Evolutionary conservation across 1,284 basidiomycete species (phyloP).

Genomic region (Jaminaea rosea): DNA sequence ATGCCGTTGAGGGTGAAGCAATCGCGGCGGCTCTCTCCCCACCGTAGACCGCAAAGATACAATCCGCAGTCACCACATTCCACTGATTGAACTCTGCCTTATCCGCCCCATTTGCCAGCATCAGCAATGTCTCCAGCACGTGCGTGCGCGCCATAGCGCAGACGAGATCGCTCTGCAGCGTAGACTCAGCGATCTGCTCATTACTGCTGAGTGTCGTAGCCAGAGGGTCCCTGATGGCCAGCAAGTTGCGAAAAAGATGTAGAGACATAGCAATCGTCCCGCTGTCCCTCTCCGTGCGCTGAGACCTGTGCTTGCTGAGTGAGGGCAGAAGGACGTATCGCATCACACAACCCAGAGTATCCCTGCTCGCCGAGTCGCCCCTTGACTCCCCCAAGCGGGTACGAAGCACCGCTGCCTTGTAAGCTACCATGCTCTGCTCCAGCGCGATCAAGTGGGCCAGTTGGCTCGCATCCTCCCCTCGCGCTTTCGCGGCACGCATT

Average conservation of each 20-base stretch:
- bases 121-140: slow-evolving; percentile 39
- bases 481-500: slow-evolving; percentile 28
- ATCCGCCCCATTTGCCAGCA: slow-evolving; percentile 41
- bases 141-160: slow-evolving; percentile 28
- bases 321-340: slow-evolving; percentile 37
- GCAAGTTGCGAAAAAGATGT: slow-evolving; percentile 44
- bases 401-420: slow-evolving; percentile 42
- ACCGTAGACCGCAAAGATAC: slow-evolving; percentile 40
- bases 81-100: slow-evolving; percentile 32
- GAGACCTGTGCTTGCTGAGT: slow-evolving; percentile 29
- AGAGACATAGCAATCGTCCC: slow-evolving; percentile 43
- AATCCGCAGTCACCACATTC: slow-evolving; percentile 38
- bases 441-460: slow-evolving; percentile 14
- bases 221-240: slow-evolving; percentile 40
- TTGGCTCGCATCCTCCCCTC: slow-evolving; percentile 27
- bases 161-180: slow-evolving; percentile 38
- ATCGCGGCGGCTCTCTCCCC: slow-evolving; percentile 17
- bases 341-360: slow-evolving; percentile 28
- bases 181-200: slow-evolving; percentile 27
- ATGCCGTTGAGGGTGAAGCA: not conserved
- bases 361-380: too few species aligned
- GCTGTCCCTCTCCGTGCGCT: slow-evolving; percentile 33
- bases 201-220: slow-evolving; percentile 29
- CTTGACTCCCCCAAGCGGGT: slow-evolving; percentile 15
- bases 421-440: slow-evolving; percentile 24